These are phyloP conservation scores for Helenozyma rhizophorensis DNA, from an alignment of 805 yeast genomes.

Conservation along the genomic window DNA sequence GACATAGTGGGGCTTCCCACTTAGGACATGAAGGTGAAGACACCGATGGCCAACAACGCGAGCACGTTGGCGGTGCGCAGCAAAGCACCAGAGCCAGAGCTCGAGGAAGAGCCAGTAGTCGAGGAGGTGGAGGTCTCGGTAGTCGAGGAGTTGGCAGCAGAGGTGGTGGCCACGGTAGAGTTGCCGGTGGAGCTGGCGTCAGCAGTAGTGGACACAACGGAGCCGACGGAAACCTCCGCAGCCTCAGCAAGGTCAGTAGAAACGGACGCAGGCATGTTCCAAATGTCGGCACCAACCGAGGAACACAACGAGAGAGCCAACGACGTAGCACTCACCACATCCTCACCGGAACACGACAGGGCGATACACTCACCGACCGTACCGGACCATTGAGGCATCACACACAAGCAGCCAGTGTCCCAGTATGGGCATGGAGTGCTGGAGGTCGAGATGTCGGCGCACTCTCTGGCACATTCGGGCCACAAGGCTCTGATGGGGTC, in stretches of 20 bases:
- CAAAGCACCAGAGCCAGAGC: constrained; percentile 1
- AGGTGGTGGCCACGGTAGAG: constrained; percentile 5
- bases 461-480: constrained; percentile 41
- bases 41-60: too few species aligned
- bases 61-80: too few species aligned
- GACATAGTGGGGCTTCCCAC: too few species aligned
- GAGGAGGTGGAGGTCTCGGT: constrained; percentile 2
- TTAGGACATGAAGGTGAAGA: too few species aligned
- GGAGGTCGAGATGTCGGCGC: constrained; percentile 33
- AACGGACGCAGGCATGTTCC: constrained; percentile 44
- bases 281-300: constrained; percentile 37
- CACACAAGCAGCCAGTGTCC: constrained; percentile 50
- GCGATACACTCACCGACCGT: constrained; percentile 42
- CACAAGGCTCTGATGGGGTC: constrained; percentile 36
- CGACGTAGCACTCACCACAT: constrained; percentile 34
- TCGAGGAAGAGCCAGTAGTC: not conserved
- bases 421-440: constrained; percentile 51
- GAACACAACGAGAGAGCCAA: constrained; percentile 41
- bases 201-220: constrained; percentile 2
- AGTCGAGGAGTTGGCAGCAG: constrained; percentile 3
- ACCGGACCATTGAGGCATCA: constrained; percentile 45
- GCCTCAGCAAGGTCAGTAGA: constrained; percentile 26
- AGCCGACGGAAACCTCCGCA: constrained; percentile 7
- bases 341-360: constrained; percentile 30
- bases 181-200: constrained; percentile 4